A percentile compares a stretch with the other conserved stretches of the same genome.
phyloP scores from a whole-genome alignment of 805 yeast genomes.

The Cyberlindnera japonica region DNA sequence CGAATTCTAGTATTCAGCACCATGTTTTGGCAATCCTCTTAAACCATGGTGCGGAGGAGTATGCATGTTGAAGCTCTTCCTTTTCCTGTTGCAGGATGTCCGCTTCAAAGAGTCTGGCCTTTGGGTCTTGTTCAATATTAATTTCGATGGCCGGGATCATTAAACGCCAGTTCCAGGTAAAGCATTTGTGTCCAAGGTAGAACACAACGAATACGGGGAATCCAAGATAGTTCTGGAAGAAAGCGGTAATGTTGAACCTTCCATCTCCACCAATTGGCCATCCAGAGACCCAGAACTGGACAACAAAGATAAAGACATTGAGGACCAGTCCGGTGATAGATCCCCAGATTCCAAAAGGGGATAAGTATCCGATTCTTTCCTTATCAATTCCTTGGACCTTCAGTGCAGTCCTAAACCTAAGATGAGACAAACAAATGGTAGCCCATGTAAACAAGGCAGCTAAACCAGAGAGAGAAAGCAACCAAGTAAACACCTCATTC shows the following conservation, averaged over 20 bases:
- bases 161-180: conserved; percentile 31
- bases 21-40: not conserved
- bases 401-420: conserved; percentile 57
- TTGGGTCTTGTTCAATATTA: conserved; percentile 51
- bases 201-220: conserved; percentile 43
- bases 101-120: not conserved
- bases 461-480: conserved; percentile 57
- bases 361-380: conserved; percentile 48
- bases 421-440: conserved; percentile 49
- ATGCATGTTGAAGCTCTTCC: not conserved
- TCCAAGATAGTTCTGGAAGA: conserved; percentile 52
- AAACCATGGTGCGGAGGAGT: not conserved
- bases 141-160: conserved; percentile 42
- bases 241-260: conserved; percentile 34
- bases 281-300: conserved; percentile 63
- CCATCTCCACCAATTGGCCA: conserved; percentile 47
- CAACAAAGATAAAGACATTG: conserved; percentile 46
- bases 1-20: not conserved
- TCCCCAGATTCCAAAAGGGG: conserved; percentile 50
- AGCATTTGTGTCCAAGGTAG: conserved; percentile 43
- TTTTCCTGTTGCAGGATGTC: not conserved
- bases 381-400: conserved; percentile 45
- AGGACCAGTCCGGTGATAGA: conserved; percentile 46
- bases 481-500: conserved; percentile 60
- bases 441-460: conserved; percentile 63